Evolutionary conservation across 768 basidiomycete species (phyloP).

Genomic region (Lactifluus volemus): DNA sequence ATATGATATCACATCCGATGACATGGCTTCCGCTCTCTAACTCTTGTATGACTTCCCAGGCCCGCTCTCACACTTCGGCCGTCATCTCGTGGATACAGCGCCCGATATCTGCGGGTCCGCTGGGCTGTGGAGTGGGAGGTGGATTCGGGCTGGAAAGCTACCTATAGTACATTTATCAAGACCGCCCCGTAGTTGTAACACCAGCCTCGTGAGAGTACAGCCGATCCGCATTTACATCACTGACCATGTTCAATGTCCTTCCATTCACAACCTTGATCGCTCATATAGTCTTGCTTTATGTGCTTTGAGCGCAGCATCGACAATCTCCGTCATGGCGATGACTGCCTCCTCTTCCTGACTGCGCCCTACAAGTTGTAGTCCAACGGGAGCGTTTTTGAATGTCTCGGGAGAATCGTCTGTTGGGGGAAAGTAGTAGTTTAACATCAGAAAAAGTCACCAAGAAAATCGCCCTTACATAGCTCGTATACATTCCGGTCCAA

Average conservation of each 20-base stretch:
- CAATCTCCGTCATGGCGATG: slow-evolving; percentile 38
- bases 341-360: slow-evolving; percentile 47
- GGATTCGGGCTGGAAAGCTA: too few species aligned
- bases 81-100: too few species aligned
- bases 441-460: not conserved
- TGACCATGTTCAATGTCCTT: not conserved
- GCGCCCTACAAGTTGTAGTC: slow-evolving; percentile 40
- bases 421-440: not conserved
- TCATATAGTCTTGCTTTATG: slow-evolving; percentile 17
- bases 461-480: slow-evolving; percentile 32
- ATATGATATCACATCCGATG: too few species aligned
- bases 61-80: too few species aligned
- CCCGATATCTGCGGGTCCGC: too few species aligned
- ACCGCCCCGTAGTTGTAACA: too few species aligned
- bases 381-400: slow-evolving; percentile 38
- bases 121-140: too few species aligned
- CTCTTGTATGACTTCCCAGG: too few species aligned
- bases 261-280: not conserved
- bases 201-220: not conserved
- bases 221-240: not conserved
- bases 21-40: too few species aligned
- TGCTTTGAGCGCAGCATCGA: slow-evolving; percentile 31
- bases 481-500: slow-evolving; percentile 38
- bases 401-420: slow-evolving; percentile 24
- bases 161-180: too few species aligned